Conservation (phyloP, 257 asterid genomes). For the Jasminum sambac region DNA sequence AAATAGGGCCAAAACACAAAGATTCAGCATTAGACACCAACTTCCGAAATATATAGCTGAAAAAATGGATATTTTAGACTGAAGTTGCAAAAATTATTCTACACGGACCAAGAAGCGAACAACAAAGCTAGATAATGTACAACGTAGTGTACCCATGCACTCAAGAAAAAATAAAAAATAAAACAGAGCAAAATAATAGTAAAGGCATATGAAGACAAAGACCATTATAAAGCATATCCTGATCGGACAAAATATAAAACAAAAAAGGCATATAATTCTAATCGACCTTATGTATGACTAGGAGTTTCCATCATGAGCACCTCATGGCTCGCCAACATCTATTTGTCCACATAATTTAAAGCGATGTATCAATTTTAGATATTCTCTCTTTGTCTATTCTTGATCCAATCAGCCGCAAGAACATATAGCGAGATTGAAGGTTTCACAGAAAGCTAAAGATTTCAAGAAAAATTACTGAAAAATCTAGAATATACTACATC, state of each 20-base stretch:
- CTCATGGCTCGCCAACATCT: conserved; percentile 99
- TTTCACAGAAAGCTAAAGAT: background rate
- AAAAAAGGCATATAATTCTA: background rate
- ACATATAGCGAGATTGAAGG: background rate
- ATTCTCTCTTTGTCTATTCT: conserved; percentile 77
- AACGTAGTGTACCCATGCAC: background rate
- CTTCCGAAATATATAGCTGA: background rate
- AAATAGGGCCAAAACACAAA: background rate
- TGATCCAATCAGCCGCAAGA: conserved; percentile 81
- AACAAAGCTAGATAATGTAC: too few species aligned
- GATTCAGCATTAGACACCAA: background rate
- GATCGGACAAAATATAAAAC: too few species aligned
- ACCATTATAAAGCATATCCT: background rate
- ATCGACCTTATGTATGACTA: conserved; percentile 87
- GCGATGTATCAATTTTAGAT: conserved; percentile 85
- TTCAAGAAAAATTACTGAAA: background rate
- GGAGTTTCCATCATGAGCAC: conserved; percentile 88
- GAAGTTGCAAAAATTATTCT: background rate
- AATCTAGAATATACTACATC: background rate
- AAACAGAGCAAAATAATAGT: too few species aligned
- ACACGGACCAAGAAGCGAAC: background rate
- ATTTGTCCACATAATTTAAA: conserved; percentile 80
- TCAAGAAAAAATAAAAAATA: background rate
- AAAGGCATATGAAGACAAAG: background rate
- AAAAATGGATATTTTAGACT: background rate